phyloP scores from a whole-genome alignment of 306 rosid species.

The Cucumis sativus region Cucumber_9930_V3 NC_026661.2:5131501-5132000 shows the following conservation, averaged over 20 bases:
- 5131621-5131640: slow-evolving; percentile 52
- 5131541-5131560: slow-evolving; percentile 27
- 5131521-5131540: slow-evolving; percentile 1
- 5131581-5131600: slow-evolving; percentile 31
- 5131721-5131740: slow-evolving; percentile 20
- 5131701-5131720: slow-evolving; percentile 11
- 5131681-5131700: slow-evolving; percentile 15
- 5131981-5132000: slow-evolving; percentile 15
- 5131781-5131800: not conserved
- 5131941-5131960: not conserved
- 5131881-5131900: slow-evolving; percentile 7
- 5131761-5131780: slow-evolving; percentile 16
- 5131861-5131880: slow-evolving; percentile 20
- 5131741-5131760: slow-evolving; percentile 19
- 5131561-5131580: slow-evolving; percentile 40
- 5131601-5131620: slow-evolving; percentile 33
- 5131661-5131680: slow-evolving; percentile 7
- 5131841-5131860: slow-evolving; percentile 24
- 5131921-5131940: slow-evolving; percentile 20
- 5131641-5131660: slow-evolving; percentile 27
- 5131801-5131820: slow-evolving; percentile 11
- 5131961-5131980: slow-evolving; percentile 1
- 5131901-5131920: slow-evolving; percentile 5
- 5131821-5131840: slow-evolving; percentile 12
- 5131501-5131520: slow-evolving; percentile 6